These are phyloP conservation scores for Lipomyces mesembrius DNA, from an alignment of 805 yeast genomes.

Conservation along the genomic window DNA sequence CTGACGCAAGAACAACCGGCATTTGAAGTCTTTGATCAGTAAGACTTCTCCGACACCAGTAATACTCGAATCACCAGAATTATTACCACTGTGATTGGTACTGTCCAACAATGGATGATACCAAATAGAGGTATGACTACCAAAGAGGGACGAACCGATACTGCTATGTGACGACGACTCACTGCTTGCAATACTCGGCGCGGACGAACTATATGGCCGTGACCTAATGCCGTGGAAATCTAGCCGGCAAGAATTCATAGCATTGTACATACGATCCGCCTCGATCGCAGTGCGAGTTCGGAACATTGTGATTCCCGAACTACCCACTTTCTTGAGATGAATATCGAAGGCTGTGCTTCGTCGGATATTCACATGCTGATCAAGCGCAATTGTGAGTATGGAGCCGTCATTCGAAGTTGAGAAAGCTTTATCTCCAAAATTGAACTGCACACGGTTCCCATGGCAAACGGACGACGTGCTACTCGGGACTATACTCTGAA, in stretches of 20 bases:
- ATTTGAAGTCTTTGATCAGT: slow-evolving; percentile 29
- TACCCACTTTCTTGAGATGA: slow-evolving; percentile 30
- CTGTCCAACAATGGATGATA: slow-evolving; percentile 24
- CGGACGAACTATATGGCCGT: slow-evolving; percentile 20
- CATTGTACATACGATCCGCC: slow-evolving; percentile 38
- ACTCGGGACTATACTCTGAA: not conserved
- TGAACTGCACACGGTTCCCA: slow-evolving; percentile 23
- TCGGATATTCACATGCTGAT: slow-evolving; percentile 25
- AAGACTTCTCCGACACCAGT: slow-evolving; percentile 14
- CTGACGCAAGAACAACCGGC: slow-evolving; percentile 34
- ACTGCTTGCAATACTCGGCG: slow-evolving; percentile 30
- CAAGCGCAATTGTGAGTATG: slow-evolving; percentile 27
- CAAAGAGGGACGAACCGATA: slow-evolving; percentile 1
- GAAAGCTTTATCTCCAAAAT: slow-evolving; percentile 19
- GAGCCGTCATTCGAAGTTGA: slow-evolving; percentile 18
- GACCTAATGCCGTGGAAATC: slow-evolving; percentile 19
- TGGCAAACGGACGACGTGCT: slow-evolving; percentile 8
- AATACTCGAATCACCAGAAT: slow-evolving; percentile 1
- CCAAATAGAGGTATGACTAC: slow-evolving; percentile 15
- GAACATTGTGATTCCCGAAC: slow-evolving; percentile 36
- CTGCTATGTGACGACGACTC: slow-evolving; percentile 26
- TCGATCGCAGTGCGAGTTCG: slow-evolving; percentile 37
- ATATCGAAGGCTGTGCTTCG: slow-evolving; percentile 39
- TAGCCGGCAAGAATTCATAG: slow-evolving; percentile 32
- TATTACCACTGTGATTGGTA: not conserved